Percentiles rank a stretch among this genome's conserved stretches.
Conservation (phyloP, 2,329 filamentous ascomycete genomes). For the Myriosclerotinia curreyana region DNA sequence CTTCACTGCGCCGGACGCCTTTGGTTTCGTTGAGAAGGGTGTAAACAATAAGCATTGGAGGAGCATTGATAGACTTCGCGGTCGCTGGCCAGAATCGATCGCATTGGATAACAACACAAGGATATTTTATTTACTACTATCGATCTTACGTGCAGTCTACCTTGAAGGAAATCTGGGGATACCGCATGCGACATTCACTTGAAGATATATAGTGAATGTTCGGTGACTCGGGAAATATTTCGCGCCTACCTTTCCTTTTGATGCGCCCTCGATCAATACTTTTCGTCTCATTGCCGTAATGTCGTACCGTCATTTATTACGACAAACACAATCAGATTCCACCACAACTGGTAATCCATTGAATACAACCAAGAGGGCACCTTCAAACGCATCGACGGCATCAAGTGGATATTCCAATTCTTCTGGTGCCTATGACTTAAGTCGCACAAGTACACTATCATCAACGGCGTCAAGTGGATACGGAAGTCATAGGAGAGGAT, state of each 20-base stretch:
- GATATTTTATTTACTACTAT: background rate
- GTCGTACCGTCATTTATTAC: slow-evolving; percentile 58
- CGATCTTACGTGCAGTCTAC: background rate
- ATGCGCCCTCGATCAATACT: slow-evolving; percentile 10
- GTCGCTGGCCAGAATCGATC: background rate
- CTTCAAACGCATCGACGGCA: slow-evolving; percentile 67
- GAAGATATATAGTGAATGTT: background rate
- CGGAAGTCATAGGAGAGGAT: slow-evolving; percentile 66
- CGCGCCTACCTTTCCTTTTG: slow-evolving; percentile 2
- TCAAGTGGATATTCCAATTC: slow-evolving; percentile 64
- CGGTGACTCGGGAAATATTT: background rate
- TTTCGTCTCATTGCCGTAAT: slow-evolving; percentile 42
- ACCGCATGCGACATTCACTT: slow-evolving; percentile 7
- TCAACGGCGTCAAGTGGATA: slow-evolving; percentile 66
- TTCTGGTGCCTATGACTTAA: slow-evolving; percentile 51
- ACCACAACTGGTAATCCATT: slow-evolving; percentile 26
- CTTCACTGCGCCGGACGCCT: slow-evolving; percentile 8
- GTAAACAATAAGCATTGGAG: slow-evolving; percentile 7
- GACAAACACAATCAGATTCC: slow-evolving; percentile 55
- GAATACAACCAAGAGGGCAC: slow-evolving; percentile 50
- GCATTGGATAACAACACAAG: background rate
- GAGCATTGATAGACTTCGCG: background rate
- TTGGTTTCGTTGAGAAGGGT: background rate
- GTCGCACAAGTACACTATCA: slow-evolving; percentile 66
- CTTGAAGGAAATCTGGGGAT: background rate